Base-by-base conservation (phyloP, 257 asterid species). In the Cordia subcordata region DNA sequence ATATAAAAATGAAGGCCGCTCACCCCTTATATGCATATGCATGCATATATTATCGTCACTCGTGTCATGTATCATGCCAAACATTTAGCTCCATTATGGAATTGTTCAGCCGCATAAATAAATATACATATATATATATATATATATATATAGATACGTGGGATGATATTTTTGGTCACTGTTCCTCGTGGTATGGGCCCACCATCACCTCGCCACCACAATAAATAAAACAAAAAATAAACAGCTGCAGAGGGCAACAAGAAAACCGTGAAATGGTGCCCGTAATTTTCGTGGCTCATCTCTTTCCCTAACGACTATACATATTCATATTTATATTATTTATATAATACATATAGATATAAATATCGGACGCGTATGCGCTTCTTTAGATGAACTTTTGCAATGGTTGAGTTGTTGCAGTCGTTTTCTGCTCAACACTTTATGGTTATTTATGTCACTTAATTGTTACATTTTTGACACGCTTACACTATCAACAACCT, bases 181-280 rank as follows among this genome's bases (percentile, higher is more conserved):
- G 60, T 21, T 52, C 53, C 58, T 46, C 52, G 63, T 57, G 70
- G 58, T 57, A 10, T 19, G 64, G 62, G 40, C 63, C 63, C 38
- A 55, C 22, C 35, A 27, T 55, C 17, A 22, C 38, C 5, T n/a
- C n/a, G 1, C 55, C 55, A 47, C 46, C 27, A 13, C 58, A n/a
- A 46, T 12, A 23, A 11, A n/a, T 14, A n/a, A 6, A 12, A 22
- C 18, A 55, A 17, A 5, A 4, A 27, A 9, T 0, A 13, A 21
- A 4, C 35, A 33, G n/a, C 47, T 39, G 50, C 16, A 5, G 47
- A 33, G 18, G 49, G 35, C 51, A 39, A 50, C 71, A 52, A 50
- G 71, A 66, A 49, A 49, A 37, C 71, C 64, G 71, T 66, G 71
- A 66, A 62, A 18, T 19, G 16, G 67, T 49, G 49, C 54, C 60